Evolutionary conservation across 2,329 filamentous ascomycete genomes (phyloP).

Genomic region (Hypoxylon sp.): DNA sequence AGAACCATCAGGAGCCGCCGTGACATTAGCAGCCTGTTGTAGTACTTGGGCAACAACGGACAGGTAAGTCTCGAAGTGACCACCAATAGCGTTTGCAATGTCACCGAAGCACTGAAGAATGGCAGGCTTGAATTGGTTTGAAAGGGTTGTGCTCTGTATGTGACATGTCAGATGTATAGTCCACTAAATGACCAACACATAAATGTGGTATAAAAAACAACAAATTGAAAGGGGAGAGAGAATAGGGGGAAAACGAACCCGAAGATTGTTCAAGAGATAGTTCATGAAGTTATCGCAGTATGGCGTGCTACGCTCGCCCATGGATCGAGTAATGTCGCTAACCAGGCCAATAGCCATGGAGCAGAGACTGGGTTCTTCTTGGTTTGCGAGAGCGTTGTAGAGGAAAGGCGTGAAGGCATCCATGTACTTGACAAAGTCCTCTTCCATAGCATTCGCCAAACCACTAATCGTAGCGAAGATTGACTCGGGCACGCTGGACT

Average conservation of each 20-base stretch:
- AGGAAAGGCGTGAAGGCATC: slow-evolving; percentile 92
- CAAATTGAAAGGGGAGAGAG: slow-evolving; percentile 7
- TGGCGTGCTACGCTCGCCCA: slow-evolving; percentile 91
- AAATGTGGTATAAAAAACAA: background rate
- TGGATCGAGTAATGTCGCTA: slow-evolving; percentile 93
- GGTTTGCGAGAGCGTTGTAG: slow-evolving; percentile 93
- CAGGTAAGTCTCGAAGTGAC: slow-evolving; percentile 93
- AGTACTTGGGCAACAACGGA: slow-evolving; percentile 93
- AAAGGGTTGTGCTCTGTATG: slow-evolving; percentile 81
- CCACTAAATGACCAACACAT: slow-evolving; percentile 17
- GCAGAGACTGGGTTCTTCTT: slow-evolving; percentile 94
- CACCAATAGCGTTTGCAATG: slow-evolving; percentile 93
- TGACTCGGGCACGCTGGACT: slow-evolving; percentile 94
- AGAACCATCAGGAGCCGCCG: slow-evolving; percentile 81
- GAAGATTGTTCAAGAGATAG: slow-evolving; percentile 91
- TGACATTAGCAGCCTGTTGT: slow-evolving; percentile 90
- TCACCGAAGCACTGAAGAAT: slow-evolving; percentile 99
- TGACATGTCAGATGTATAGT: slow-evolving; percentile 54
- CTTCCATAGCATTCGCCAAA: slow-evolving; percentile 91
- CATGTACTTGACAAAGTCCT: slow-evolving; percentile 98
- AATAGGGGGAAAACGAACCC: slow-evolving; percentile 67
- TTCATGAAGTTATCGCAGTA: slow-evolving; percentile 99
- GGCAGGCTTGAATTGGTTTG: slow-evolving; percentile 97
- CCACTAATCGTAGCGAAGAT: slow-evolving; percentile 93
- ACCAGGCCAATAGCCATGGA: slow-evolving; percentile 98